Evolutionary conservation across 352 stramenopile species (phyloP), one percentile per base, ranked within the genome.

Genomic region (Pythium coloratum): DNA sequence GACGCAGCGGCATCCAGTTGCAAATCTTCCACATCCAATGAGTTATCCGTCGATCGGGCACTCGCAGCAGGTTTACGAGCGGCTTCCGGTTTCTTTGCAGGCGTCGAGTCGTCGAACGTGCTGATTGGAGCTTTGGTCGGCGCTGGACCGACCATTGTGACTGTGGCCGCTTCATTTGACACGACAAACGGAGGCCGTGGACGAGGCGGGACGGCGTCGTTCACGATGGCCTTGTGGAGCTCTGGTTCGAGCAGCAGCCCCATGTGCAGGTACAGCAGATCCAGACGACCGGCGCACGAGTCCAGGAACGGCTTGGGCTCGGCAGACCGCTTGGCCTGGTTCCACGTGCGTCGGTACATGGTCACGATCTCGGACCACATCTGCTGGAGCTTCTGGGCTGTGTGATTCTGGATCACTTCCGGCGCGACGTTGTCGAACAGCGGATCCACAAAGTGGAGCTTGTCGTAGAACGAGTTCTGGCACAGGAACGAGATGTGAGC

Each of bases 181-280:
- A 26, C 42, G 42, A 50, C 42, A 50, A 50, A 50, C n/a, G 42
- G 42, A 50, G 42, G 42, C 42, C 13, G 1, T 50, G 42, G 42
- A 10, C 51, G 59, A 34, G 40, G 14, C 2, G 55, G 54, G 4
- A 57, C 33, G 18, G 30, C 54, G 24, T 84, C 69, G 10, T 61
- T 73, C 55, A 88, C 62, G 59, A 91, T 64, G 28, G 86, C 73
- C 56, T 78, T 65, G 46, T 72, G 78, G 1, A 91, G 72, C 58
- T 82, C 72, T 0, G 78, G 73, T 36, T 89, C 76, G 6, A 89
- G 69, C 34, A 84, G 38, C 71, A 89, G 73, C 5, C 72, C 80
- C 81, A 89, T 88, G 57, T 89, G 80, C 34, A 91, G 71, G 64
- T 91, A 91, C 13, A 91, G 64, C 24, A 91, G 64, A 57, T 91